These are phyloP conservation scores for Trichodelitschia bisporula DNA, from an alignment of 495 filamentous ascomycete species.

Conservation along the genomic window DNA sequence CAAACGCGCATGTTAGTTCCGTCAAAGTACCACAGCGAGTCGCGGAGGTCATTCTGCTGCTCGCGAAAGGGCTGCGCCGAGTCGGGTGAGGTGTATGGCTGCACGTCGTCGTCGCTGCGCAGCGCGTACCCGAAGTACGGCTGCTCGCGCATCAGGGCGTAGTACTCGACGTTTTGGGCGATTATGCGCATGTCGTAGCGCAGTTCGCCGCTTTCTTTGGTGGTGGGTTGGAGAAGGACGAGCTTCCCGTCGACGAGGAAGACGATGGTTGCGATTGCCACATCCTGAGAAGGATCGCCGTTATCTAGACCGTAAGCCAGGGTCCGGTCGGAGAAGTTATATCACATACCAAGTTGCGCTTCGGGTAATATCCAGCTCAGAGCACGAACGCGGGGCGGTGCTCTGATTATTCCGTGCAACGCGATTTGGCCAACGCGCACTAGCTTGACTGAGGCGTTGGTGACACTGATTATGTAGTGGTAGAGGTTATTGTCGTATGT, in stretches of 20 bases:
- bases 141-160: conserved; percentile 74
- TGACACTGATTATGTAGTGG: conserved; percentile 66
- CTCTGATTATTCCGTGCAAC: conserved; percentile 85
- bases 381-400: conserved; percentile 73
- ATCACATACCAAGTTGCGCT: conserved; percentile 46
- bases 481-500: conserved; percentile 91
- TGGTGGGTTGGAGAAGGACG: conserved; percentile 69
- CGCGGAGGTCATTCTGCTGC: conserved; percentile 32
- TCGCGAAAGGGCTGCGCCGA: no score
- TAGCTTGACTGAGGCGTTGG: conserved; percentile 39
- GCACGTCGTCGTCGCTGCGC: not conserved
- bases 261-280: conserved; percentile 76
- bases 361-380: conserved; percentile 93
- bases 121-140: conserved; percentile 18
- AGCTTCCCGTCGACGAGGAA: conserved; percentile 93
- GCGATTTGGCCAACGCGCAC: conserved; percentile 89
- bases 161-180: conserved; percentile 88
- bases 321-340: not conserved
- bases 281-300: conserved; percentile 90
- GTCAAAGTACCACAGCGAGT: conserved; percentile 91
- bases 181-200: conserved; percentile 98
- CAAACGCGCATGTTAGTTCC: conserved; percentile 59
- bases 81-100: not conserved
- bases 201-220: conserved; percentile 46
- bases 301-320: conserved; percentile 27